Evolutionary conservation across 805 yeast genomes (phyloP).

Genomic region (Candida easanensis): DNA sequence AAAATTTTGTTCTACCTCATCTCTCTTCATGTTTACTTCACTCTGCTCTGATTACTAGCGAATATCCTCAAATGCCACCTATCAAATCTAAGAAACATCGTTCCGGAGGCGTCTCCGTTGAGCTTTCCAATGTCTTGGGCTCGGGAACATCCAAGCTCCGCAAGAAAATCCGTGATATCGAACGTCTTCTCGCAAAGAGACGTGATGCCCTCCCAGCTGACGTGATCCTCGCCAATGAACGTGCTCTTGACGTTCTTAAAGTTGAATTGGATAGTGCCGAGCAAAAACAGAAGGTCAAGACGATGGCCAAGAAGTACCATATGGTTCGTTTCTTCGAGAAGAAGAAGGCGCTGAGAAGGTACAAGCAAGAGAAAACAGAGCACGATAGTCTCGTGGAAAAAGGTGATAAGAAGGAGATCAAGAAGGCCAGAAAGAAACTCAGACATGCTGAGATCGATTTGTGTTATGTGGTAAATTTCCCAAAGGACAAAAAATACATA

Average conservation of each 20-base stretch:
- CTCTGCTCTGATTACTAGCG: no score
- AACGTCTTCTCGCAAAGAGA: slow-evolving; percentile 56
- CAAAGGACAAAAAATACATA: slow-evolving; percentile 75
- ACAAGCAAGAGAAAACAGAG: slow-evolving; percentile 45
- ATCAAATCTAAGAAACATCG: slow-evolving; percentile 13
- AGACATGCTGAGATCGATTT: slow-evolving; percentile 63
- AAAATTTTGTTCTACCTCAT: no score
- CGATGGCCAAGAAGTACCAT: slow-evolving; percentile 72
- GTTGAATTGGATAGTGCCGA: slow-evolving; percentile 53
- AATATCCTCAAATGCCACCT: slow-evolving; percentile 23
- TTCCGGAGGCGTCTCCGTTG: slow-evolving; percentile 11
- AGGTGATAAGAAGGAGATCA: slow-evolving; percentile 38
- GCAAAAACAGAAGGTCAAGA: slow-evolving; percentile 42
- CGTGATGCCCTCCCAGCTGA: slow-evolving; percentile 62
- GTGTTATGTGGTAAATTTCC: slow-evolving; percentile 74
- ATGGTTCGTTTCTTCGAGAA: slow-evolving; percentile 91
- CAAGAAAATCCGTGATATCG: slow-evolving; percentile 84
- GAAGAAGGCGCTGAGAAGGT: slow-evolving; percentile 75
- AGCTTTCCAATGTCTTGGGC: slow-evolving; percentile 32
- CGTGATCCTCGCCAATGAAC: slow-evolving; percentile 66
- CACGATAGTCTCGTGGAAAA: slow-evolving; percentile 27
- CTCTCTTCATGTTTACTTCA: no score
- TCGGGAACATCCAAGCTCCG: slow-evolving; percentile 56
- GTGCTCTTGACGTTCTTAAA: slow-evolving; percentile 65
- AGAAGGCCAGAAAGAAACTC: slow-evolving; percentile 49